Percentiles rank a stretch among this genome's conserved stretches.
phyloP scores from a whole-genome alignment of 108 stramenopile species.

The Hondaea fermentalgiana region DNA sequence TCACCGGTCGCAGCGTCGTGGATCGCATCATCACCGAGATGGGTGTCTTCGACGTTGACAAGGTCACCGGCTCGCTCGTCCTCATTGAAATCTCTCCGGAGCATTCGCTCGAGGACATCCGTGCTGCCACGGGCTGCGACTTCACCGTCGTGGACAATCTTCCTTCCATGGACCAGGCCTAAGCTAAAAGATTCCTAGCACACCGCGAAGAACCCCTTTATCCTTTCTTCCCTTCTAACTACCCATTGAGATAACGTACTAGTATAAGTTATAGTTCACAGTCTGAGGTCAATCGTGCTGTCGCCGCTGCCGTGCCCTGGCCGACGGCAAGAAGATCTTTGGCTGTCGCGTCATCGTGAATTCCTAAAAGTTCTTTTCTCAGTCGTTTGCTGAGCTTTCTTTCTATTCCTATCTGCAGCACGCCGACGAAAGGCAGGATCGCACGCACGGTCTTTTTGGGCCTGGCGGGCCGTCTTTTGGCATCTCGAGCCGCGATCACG shows the following conservation, averaged over 20 bases:
- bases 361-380: too few relatives aligned
- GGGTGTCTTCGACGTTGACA: constrained; percentile 66
- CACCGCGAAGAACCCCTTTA: background rate
- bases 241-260: background rate
- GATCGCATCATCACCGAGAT: constrained; percentile 84
- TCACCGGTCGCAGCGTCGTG: constrained; percentile 76
- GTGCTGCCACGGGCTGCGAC: constrained; percentile 1
- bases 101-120: background rate
- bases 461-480: too few relatives aligned
- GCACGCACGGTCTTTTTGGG: too few relatives aligned
- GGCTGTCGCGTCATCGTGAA: too few relatives aligned
- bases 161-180: background rate
- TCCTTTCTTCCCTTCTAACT: background rate
- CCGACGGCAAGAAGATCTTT: too few relatives aligned
- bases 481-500: too few relatives aligned
- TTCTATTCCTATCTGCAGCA: too few relatives aligned
- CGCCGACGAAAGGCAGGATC: too few relatives aligned
- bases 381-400: too few relatives aligned
- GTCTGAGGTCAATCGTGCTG: too few relatives aligned
- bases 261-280: background rate
- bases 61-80: background rate
- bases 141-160: background rate
- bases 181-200: background rate
- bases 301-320: too few relatives aligned
- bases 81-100: background rate